Evolutionary conservation across 225 moss, liverwort and hornwort species (phyloP), one percentile per base, ranked within the genome.

Genomic region (Straminergon stramineum): DNA sequence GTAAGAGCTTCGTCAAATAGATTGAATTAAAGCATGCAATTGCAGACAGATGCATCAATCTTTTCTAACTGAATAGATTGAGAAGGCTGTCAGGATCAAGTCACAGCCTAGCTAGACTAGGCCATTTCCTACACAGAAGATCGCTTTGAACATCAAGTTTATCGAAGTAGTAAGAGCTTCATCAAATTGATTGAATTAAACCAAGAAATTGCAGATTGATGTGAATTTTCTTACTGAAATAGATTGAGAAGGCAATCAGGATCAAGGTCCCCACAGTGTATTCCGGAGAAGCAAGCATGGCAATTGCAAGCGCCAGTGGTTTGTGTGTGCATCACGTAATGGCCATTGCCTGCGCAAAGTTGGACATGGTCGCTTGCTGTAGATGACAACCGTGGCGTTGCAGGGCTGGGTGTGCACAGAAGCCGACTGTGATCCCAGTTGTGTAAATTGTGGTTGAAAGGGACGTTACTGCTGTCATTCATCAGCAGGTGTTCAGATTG

Each of bases 311-410:
- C 83, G 83, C 93, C 93, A 23, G 57, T n/a, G 48, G 75, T 69
- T 66, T 75, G 63, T 67, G 87, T 57, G 80, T 64, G 74, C 41
- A 91, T 15, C 53, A 93, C 93, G 81, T 90, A 95, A 31, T 92
- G 92, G 90, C 95, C 95, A 86, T 95, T 95, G 84, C 95, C 92
- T n/a, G 91, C 91, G 75, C 95, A 95, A 10, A 58, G 66, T 68
- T 93, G 92, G 77, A 89, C 43, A 86, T 95, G 95, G 64, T 93
- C 90, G 37, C 80, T 85, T 32, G 90, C 90, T 22, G 78, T 84
- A 71, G 86, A 78, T 11, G 92, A 93, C 14, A 95, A 43, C 13
- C 88, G 91, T 15, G 94, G 94, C 87, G 39, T 88, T 26, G 68
- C 81, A 56, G 90, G 88, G 43, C 75, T 66, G 24, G 68, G 75